Evolutionary conservation across 2,329 filamentous ascomycete genomes (phyloP), one percentile per base, ranked within the genome.

Genomic region (Diplodia intermedia): DNA sequence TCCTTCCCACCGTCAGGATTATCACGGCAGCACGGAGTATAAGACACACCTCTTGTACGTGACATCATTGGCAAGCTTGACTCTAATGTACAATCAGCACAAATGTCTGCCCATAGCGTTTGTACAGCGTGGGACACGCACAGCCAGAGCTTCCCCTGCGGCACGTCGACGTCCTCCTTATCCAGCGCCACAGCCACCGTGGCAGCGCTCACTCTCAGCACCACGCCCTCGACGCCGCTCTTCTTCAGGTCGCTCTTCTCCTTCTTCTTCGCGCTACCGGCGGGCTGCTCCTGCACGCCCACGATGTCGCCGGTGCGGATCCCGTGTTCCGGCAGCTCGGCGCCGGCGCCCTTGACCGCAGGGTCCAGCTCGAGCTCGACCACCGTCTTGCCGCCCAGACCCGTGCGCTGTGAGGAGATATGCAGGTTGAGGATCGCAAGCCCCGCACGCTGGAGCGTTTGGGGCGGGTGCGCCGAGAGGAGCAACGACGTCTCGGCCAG

Each of bases 341-440:
- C 79, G 53, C 75, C 77, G 23, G 75, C 77, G 54, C 76, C 79
- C 4, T 86, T 84, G 1, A 90, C 86, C 0, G 93, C 91, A n/a
- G 87, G 81, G 74, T 97, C 94, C 0, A 88, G 83, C 18, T 82
- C 83, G 6, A 99, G 88, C 78, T 97, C 94, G 3, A 97, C 82
- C 1, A 99, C 90, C 0, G 92, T 93, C 71, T 93, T 91, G n/a
- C 95, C 95, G 18, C 94, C 95, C 47, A 97, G 84, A 0, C 95
- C 95, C 0, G 95, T 99, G 36, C 94, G 90, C 76, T 91, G 91
- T 20, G 91, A 90, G 12, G 86, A 83, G 40, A 97, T 82, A 38
- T 87, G 82, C 9, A 98, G 87, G 78, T 94, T 94, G 18, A 89
- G 88, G 73, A 95, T 84, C 38, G 92, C 92, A 50, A 93, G 85